Base-by-base conservation (phyloP, 805 yeast species). In the Starmerella vaccinii region DNA sequence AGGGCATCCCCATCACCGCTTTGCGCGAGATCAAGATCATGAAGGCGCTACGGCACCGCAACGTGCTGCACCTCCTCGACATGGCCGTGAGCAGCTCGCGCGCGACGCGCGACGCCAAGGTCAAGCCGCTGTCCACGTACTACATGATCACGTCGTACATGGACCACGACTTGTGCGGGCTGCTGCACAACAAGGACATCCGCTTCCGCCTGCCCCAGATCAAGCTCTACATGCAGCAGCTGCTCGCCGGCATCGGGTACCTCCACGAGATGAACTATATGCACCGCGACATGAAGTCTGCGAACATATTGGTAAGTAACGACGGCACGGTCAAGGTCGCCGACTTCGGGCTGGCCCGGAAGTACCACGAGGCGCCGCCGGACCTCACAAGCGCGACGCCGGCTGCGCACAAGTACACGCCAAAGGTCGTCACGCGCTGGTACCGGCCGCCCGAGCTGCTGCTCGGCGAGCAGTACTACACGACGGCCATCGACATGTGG, bases 401-500 rank as follows among this genome's bases (percentile, higher is more conserved):
- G 7, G 71, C 71, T 4, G 54, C 60, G 1, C 61, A 65, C 5
- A 61, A 69, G 29, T 75, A 78, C 57, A 80, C 85, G 0, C 74
- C 76, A n/a, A 73, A 77, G 49, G 98, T 92, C 2, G 97, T 92
- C 34, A 92, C 98, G 0, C 69, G 98, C 57, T 92, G 98, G 98
- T 92, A 94, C 66, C 73, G 98, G 52, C 95, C 98, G 1, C 98
- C 97, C 0, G 98, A 90, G 65, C 72, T 92, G 18, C 73, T 92
- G 15, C 68, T 92, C 48, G 96, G 96, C 3, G 95, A 88, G 57
- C 74, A 83, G 58, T 71, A 76, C 52, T 90, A 90, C 65, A 88
- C 97, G 2, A 84, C 97, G 0, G 95, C 97, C 0, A 90, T 90
- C 12, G 99, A 92, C 67, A 76, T 92, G 68, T 92, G 99, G 99